A percentile compares a stretch with the other conserved stretches of the same genome.
Evolutionary conservation across 495 filamentous ascomycete genomes (phyloP).

Genomic region (Oidiodendron maius): DNA sequence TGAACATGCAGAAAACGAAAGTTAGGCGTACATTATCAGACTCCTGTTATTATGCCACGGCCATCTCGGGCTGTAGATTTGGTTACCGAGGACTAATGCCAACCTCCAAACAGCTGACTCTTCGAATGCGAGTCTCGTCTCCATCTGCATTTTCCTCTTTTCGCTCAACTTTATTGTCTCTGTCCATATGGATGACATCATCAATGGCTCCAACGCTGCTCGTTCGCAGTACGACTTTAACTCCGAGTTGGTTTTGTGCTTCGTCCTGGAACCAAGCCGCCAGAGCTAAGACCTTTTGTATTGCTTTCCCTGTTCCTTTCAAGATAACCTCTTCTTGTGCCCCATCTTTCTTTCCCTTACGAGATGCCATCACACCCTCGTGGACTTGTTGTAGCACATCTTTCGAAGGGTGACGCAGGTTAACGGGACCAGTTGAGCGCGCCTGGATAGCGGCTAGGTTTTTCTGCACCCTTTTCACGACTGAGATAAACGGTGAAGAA

Average conservation of each 20-base stretch:
- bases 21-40: too few relatives aligned
- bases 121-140: conserved; percentile 55
- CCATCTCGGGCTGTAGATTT: too few relatives aligned
- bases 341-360: conserved; percentile 9
- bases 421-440: conserved; percentile 35
- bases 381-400: conserved; percentile 15
- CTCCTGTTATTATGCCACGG: too few relatives aligned
- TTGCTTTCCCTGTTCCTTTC: conserved; percentile 75
- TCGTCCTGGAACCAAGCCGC: conserved; percentile 59
- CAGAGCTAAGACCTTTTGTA: conserved; percentile 61
- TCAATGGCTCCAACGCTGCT: conserved; percentile 65
- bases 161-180: conserved; percentile 30
- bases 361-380: conserved; percentile 13
- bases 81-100: conserved; percentile 51
- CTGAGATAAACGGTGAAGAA: conserved; percentile 71
- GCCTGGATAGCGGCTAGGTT: conserved; percentile 60
- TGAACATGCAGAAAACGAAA: too few relatives aligned
- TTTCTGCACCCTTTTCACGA: conserved; percentile 72
- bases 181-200: conserved; percentile 65
- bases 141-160: conserved; percentile 45
- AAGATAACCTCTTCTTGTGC: conserved; percentile 53
- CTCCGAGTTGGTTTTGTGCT: conserved; percentile 40
- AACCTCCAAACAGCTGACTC: conserved; percentile 61
- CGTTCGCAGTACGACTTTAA: conserved; percentile 51
- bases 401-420: background rate